Conservation (phyloP, 1,284 basidiomycete genomes). For the Cryptococcus wingfieldii region DNA sequence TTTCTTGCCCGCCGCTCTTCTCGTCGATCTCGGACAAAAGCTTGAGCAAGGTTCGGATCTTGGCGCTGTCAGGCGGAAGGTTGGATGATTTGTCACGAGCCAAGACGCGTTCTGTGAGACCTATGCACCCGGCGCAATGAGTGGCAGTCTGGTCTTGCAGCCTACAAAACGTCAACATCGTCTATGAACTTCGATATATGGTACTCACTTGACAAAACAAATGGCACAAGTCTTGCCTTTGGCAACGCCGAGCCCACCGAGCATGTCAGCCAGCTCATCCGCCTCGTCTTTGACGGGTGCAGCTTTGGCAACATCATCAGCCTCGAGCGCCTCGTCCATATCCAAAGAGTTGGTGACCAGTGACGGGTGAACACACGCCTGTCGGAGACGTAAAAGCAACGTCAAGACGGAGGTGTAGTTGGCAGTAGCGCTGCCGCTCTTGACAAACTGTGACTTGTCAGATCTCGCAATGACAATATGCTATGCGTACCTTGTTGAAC, state of each 20-base stretch:
- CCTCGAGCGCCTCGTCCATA: conserved; percentile 66
- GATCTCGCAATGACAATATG: neutral
- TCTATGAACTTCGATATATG: neutral
- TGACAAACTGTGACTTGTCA: conserved; percentile 52
- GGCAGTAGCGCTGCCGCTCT: conserved; percentile 55
- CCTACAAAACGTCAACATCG: conserved; percentile 1
- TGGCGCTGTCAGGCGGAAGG: conserved; percentile 70
- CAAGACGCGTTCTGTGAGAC: neutral
- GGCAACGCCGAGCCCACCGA: conserved; percentile 65
- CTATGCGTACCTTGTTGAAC: conserved; percentile 57
- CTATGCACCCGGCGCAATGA: conserved; percentile 1
- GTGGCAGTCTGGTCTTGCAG: conserved; percentile 6
- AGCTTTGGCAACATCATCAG: conserved; percentile 52
- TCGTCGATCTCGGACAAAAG: conserved; percentile 65
- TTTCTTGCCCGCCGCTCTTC: conserved; percentile 62
- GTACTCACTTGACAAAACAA: conserved; percentile 63
- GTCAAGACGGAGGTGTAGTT: conserved; percentile 83
- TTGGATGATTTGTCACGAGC: neutral
- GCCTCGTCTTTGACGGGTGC: conserved; percentile 51
- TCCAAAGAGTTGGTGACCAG: conserved; percentile 71
- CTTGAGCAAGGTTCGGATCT: conserved; percentile 76
- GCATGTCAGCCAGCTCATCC: conserved; percentile 71
- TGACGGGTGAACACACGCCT: conserved; percentile 86
- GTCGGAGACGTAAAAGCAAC: conserved; percentile 76
- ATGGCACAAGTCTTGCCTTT: conserved; percentile 64